A percentile compares a stretch with the other conserved stretches of the same genome.
These are phyloP conservation scores for Dysphania ambrosioides DNA, from an alignment of 148 eudicot species.

Conservation along the genomic window DNA sequence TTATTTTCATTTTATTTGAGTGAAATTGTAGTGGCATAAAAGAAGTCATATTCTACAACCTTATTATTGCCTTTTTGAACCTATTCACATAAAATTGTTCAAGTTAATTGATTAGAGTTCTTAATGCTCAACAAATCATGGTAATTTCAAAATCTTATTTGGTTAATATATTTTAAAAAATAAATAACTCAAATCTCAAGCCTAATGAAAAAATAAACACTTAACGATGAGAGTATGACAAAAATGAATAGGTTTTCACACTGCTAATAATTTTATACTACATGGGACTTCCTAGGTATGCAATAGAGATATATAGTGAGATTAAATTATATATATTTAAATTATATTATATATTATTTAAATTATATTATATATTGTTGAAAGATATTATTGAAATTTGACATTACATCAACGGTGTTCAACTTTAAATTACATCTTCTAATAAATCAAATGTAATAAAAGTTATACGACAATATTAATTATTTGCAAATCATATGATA, in stretches of 20 bases:
- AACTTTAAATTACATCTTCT: neutral
- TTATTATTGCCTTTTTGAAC: too few relatives aligned
- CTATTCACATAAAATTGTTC: neutral
- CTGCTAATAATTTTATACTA: conserved; percentile 2
- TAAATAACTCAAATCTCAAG: neutral
- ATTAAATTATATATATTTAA: too few relatives aligned
- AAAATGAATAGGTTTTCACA: neutral
- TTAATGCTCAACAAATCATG: neutral
- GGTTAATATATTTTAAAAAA: conserved; percentile 7
- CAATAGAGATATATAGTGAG: neutral
- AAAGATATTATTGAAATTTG: conserved; percentile 42
- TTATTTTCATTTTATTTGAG: too few relatives aligned
- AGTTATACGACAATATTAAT: neutral
- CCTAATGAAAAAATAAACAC: neutral
- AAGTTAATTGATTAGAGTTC: neutral
- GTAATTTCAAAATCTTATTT: neutral
- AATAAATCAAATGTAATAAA: neutral
- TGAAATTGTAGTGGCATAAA: too few relatives aligned
- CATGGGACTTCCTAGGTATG: conserved; percentile 6
- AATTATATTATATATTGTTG: too few relatives aligned
- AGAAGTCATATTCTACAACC: too few relatives aligned
- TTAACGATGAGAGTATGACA: neutral
- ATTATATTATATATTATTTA: too few relatives aligned
- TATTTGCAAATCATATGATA: neutral
- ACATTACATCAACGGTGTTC: conserved; percentile 36